These are phyloP conservation scores for Afroboletus lepidellus DNA, from an alignment of 1,284 basidiomycete species.

Conservation along the genomic window DNA sequence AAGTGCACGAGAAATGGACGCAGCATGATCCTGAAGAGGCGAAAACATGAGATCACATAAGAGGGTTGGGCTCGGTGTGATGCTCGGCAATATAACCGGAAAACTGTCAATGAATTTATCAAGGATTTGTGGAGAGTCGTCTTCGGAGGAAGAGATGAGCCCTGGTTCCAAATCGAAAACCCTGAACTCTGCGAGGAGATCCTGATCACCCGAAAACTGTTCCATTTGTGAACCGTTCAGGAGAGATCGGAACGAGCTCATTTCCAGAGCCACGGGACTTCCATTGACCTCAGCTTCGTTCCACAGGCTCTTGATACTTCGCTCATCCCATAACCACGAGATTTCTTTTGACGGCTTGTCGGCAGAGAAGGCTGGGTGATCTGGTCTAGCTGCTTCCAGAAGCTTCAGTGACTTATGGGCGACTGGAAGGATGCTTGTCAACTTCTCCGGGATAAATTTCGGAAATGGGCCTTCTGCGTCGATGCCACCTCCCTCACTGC, in stretches of 20 bases:
- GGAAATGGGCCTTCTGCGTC: conserved; percentile 48
- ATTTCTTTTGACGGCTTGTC: conserved; percentile 36
- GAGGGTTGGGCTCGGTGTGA: conserved; percentile 61
- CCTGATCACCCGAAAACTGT: conserved; percentile 13
- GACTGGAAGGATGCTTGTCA: conserved; percentile 52
- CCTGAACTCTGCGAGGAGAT: conserved; percentile 47
- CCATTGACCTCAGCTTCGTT: conserved; percentile 4
- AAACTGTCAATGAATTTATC: conserved; percentile 53
- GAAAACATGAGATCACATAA: conserved; percentile 58
- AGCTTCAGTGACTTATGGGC: conserved; percentile 67
- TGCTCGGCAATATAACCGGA: conserved; percentile 54
- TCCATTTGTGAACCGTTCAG: not conserved
- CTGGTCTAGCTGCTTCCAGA: conserved; percentile 57
- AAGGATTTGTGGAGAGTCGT: conserved; percentile 35
- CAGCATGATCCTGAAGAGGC: conserved; percentile 56
- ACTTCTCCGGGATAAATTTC: conserved; percentile 51
- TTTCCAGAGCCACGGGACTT: not conserved
- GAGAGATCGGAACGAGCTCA: not conserved
- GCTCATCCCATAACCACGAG: conserved; percentile 65
- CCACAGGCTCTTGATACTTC: conserved; percentile 49
- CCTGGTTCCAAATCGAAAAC: conserved; percentile 71
- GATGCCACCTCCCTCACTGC: conserved; percentile 38
- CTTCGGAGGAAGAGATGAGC: conserved; percentile 31
- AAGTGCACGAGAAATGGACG: conserved; percentile 58
- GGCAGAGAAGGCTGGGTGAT: conserved; percentile 50